phyloP scores from a whole-genome alignment of 179 eudicot genomes.

The Beta macrorhiza region DNA sequence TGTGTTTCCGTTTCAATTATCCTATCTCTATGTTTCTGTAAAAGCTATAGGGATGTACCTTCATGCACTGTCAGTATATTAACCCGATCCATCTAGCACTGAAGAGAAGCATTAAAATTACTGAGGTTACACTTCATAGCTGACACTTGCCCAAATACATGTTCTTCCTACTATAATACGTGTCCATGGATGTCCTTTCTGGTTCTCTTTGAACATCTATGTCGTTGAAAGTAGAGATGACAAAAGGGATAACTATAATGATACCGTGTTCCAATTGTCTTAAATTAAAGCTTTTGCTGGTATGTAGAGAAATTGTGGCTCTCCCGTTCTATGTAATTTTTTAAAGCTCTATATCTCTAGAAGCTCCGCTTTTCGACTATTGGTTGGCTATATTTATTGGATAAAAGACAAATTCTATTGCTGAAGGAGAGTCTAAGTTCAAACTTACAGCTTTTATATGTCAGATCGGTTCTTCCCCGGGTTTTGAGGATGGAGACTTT shows the following conservation, averaged over 20 bases:
- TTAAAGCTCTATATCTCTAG: neutral
- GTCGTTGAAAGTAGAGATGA: too few relatives aligned
- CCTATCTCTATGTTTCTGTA: neutral
- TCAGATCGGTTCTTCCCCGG: conserved; percentile 98
- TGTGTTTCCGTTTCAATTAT: too few relatives aligned
- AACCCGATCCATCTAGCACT: neutral
- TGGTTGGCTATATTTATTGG: neutral
- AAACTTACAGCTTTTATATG: conserved; percentile 40
- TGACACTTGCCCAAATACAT: neutral
- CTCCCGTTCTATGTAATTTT: too few relatives aligned
- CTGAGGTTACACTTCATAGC: neutral
- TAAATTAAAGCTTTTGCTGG: neutral
- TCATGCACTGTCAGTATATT: neutral
- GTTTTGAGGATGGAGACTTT: conserved; percentile 96
- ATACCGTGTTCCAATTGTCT: too few relatives aligned
- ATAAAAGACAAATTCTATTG: neutral
- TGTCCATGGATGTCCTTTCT: too few relatives aligned
- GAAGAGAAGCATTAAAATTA: neutral
- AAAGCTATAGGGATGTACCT: neutral
- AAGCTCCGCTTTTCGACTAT: conserved; percentile 2
- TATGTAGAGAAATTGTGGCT: too few relatives aligned
- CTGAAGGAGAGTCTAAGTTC: conserved; percentile 26
- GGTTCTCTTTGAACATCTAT: too few relatives aligned
- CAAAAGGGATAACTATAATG: too few relatives aligned
- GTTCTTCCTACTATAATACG: neutral